Percentiles rank a stretch among this genome's conserved stretches.
These are phyloP conservation scores for Alternaria longipes DNA, from an alignment of 2,329 filamentous ascomycete species.

Conservation along the genomic window DNA sequence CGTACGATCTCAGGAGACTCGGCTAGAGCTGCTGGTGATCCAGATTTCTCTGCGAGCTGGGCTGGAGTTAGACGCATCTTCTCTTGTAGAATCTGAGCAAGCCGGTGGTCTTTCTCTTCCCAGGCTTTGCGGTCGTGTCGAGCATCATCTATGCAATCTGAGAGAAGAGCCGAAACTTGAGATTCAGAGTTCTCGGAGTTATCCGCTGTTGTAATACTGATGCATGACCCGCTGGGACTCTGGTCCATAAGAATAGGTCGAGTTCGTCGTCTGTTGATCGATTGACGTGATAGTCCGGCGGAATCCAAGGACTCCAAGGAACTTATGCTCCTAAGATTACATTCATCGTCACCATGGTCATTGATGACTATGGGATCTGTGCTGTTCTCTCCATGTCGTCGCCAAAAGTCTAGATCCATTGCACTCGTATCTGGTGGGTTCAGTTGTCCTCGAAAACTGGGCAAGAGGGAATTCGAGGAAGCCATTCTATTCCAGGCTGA, in stretches of 20 bases:
- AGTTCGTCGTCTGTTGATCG: neutral
- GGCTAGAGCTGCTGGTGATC: neutral
- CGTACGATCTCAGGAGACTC: neutral
- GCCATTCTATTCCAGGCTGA: conserved; percentile 1
- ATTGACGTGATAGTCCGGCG: neutral
- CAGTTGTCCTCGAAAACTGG: neutral
- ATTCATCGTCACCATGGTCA: neutral
- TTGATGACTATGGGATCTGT: conserved; percentile 1
- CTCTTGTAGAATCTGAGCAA: neutral
- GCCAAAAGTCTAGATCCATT: neutral
- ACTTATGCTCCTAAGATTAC: conserved; percentile 1
- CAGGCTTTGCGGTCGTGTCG: neutral
- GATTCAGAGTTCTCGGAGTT: neutral
- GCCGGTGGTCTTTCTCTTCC: conserved; percentile 15
- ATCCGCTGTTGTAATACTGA: neutral
- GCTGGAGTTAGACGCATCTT: neutral
- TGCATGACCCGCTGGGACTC: neutral
- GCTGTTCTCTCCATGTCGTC: neutral
- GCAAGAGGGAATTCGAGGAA: neutral
- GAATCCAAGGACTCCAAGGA: conserved; percentile 13
- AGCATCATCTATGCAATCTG: neutral
- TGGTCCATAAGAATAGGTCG: neutral
- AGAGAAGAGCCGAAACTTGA: neutral
- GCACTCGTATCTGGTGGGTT: neutral
- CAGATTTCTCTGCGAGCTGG: neutral